phyloP scores from a whole-genome alignment of 2,329 filamentous ascomycete genomes.

The Exophiala lecanii-corni region DNA sequence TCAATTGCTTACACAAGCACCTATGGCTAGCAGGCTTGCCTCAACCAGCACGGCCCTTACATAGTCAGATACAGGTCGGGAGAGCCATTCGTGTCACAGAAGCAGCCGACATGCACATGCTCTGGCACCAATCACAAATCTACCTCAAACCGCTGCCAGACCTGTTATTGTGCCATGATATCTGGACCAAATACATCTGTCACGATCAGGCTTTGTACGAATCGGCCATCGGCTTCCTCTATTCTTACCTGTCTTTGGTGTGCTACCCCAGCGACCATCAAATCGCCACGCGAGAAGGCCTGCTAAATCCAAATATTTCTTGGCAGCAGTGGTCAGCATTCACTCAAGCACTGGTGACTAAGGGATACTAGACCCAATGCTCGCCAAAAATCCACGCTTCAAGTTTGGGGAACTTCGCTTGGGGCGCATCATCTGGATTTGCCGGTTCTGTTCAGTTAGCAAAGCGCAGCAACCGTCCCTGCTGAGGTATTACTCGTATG shows the following conservation, averaged over 20 bases:
- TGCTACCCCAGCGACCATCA: slow-evolving; percentile 36
- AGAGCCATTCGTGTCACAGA: slow-evolving; percentile 28
- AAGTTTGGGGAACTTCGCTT: slow-evolving; percentile 43
- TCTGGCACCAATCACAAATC: slow-evolving; percentile 24
- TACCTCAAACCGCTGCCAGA: slow-evolving; percentile 30
- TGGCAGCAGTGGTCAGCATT: slow-evolving; percentile 40
- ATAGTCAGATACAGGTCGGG: slow-evolving; percentile 25
- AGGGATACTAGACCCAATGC: neutral
- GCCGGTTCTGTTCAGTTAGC: neutral
- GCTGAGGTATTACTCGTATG: slow-evolving; percentile 2
- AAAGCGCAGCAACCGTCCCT: neutral
- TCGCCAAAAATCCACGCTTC: slow-evolving; percentile 33
- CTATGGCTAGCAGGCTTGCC: slow-evolving; percentile 29
- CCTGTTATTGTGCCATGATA: slow-evolving; percentile 25
- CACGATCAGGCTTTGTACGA: neutral
- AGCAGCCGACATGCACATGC: slow-evolving; percentile 27
- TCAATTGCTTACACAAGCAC: slow-evolving; percentile 27
- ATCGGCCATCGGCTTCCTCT: slow-evolving; percentile 31
- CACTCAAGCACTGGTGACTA: slow-evolving; percentile 18
- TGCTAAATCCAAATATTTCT: slow-evolving; percentile 32
- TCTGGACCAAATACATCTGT: neutral
- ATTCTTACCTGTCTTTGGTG: slow-evolving; percentile 41
- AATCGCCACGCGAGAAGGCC: slow-evolving; percentile 30
- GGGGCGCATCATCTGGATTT: slow-evolving; percentile 32
- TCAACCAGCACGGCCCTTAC: slow-evolving; percentile 26